phyloP scores from a whole-genome alignment of 768 basidiomycete species.

The Phaeotremella skinneri region DNA sequence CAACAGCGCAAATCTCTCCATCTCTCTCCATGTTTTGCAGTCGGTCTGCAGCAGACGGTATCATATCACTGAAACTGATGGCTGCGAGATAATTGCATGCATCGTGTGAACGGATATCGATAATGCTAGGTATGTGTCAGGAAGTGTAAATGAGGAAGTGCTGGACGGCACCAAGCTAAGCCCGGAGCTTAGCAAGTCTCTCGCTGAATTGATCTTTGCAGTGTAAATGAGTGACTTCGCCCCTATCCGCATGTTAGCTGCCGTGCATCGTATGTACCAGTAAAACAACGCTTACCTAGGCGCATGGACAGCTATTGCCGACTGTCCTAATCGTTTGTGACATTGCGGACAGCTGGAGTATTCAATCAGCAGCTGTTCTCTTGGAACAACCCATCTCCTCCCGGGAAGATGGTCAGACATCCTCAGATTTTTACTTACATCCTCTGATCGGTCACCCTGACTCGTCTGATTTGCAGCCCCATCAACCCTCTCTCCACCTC shows the following conservation, averaged over 20 bases:
- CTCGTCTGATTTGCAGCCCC: conserved; percentile 71
- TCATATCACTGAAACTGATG: too few relatives aligned
- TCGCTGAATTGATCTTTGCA: conserved; percentile 71
- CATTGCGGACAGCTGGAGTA: conserved; percentile 82
- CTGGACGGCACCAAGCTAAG: background rate
- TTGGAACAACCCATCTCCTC: background rate
- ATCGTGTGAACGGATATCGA: conserved; percentile 4
- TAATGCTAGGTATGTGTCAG: conserved; percentile 15
- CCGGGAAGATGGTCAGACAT: background rate
- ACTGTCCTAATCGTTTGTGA: conserved; percentile 86
- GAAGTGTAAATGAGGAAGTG: too few relatives aligned
- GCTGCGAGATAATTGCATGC: too few relatives aligned
- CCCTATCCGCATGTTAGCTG: conserved; percentile 57
- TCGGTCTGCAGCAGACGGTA: too few relatives aligned
- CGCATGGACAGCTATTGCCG: conserved; percentile 88
- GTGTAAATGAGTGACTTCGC: conserved; percentile 94
- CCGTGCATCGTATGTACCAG: background rate
- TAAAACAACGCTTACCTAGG: conserved; percentile 63
- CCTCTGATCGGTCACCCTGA: conserved; percentile 85
- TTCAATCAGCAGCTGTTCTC: background rate
- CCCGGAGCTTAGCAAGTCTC: conserved; percentile 31
- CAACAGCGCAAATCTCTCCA: too few relatives aligned
- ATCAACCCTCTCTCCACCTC: conserved; percentile 71
- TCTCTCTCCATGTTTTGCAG: too few relatives aligned
- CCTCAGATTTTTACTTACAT: conserved; percentile 62